Evolutionary conservation across 257 asterid genomes (phyloP).

Genomic region (Solanum habrochaites): DNA sequence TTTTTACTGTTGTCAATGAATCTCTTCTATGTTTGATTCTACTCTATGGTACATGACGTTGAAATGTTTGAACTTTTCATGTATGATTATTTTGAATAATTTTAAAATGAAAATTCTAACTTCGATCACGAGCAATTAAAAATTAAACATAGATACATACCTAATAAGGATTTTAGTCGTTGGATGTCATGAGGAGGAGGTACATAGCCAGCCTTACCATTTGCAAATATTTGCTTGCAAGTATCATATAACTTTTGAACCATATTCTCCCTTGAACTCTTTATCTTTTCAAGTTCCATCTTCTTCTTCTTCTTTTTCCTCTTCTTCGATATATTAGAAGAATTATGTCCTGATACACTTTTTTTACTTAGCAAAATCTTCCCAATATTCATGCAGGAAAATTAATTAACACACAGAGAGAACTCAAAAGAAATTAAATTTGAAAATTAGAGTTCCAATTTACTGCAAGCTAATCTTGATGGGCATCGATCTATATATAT

Average conservation of each 20-base stretch:
- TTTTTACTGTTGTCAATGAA: no score
- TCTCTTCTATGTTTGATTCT: no score
- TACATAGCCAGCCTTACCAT: background rate
- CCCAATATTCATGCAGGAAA: background rate
- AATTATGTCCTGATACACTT: background rate
- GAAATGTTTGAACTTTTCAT: background rate
- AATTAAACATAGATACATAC: background rate
- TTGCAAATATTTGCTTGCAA: conserved; percentile 4
- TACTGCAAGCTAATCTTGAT: background rate
- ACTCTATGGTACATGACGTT: background rate
- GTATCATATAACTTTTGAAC: conserved; percentile 4
- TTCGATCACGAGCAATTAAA: background rate
- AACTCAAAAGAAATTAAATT: background rate
- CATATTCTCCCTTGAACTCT: background rate
- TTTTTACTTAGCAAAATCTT: background rate
- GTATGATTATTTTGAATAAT: background rate
- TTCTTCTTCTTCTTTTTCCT: background rate
- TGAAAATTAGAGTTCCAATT: background rate
- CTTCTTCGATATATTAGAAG: background rate
- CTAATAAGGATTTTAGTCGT: conserved; percentile 1
- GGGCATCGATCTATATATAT: background rate
- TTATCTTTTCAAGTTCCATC: background rate
- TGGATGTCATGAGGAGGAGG: conserved; percentile 7
- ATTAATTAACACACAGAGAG: background rate
- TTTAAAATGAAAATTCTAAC: background rate